Evolutionary conservation across 2,329 filamentous ascomycete genomes (phyloP), one percentile per base, ranked within the genome.

Genomic region (Phaeosphaeriaceae sp.): DNA sequence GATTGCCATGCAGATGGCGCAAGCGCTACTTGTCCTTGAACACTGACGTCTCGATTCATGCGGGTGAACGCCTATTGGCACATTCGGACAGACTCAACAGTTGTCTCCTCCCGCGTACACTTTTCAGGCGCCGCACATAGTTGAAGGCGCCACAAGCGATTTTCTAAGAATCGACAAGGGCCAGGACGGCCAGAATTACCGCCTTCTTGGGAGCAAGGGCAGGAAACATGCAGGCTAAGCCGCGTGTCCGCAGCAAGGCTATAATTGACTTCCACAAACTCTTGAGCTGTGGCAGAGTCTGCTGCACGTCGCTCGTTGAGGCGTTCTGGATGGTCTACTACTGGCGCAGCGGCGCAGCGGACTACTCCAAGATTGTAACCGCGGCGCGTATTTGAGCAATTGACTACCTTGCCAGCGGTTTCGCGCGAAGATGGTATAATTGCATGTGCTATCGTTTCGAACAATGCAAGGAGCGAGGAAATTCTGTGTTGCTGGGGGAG

Each of bases 1-100:
- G 28, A 56, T 49, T 49, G 51, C 26, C 61, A 47, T 60, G 57
- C 53, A 60, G 52, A 64, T 60, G 59, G 55, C 57, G 62, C 63
- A 63, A 63, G 54, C 53, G 62, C 52, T 59, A 59, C 60, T 53
- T 43, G 51, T 40, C 17, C 42, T 52, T 55, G 51, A 43, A 58
- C 52, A 52, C 51, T 56, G 58, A 52, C 52, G 49, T 46, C 52
- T 42, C 46, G 52, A 51, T 57, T 49, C 23, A 52, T 48, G 55
- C 40, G 48, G 49, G 30, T 56, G 49, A 57, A 46, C 56, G 23
- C 52, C 22, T 23, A 46, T 48, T 42, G 49, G 43, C 48, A 21
- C 21, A 24, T 15, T 49, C 23, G 44, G 46, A 49, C 48, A 35
- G 46, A 17, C 21, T 26, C 35, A 56, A 44, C 54, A 28, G 26